A percentile compares a stretch with the other conserved stretches of the same genome.
Conservation (phyloP, 768 basidiomycete species). For the Rhodotorula babjevae region DNA sequence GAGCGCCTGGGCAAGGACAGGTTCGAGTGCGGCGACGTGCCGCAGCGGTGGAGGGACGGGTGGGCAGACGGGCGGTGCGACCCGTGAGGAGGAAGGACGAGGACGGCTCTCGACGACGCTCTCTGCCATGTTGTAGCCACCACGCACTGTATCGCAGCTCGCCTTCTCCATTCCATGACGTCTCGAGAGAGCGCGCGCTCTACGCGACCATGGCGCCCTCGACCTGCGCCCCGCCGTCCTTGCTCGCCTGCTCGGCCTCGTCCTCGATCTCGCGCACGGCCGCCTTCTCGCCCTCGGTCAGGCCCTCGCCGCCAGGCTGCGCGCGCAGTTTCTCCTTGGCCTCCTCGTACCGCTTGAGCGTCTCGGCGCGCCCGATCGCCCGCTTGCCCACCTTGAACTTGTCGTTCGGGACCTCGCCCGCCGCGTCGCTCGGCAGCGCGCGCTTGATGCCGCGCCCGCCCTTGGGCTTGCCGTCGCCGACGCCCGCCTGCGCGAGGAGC, state of each 20-base stretch:
- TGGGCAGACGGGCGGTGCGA: conserved; percentile 83
- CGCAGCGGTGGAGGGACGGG: conserved; percentile 90
- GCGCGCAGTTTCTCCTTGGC: conserved; percentile 18
- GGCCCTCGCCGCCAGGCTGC: neutral
- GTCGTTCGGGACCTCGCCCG: neutral
- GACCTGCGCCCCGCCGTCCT: neutral
- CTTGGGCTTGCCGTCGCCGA: conserved; percentile 14
- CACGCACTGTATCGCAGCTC: neutral
- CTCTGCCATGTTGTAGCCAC: neutral
- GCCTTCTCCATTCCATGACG: too few relatives aligned
- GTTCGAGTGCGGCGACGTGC: conserved; percentile 77
- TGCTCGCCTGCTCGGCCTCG: neutral
- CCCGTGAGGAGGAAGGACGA: conserved; percentile 46
- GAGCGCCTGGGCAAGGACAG: conserved; percentile 70
- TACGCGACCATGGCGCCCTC: conserved; percentile 2
- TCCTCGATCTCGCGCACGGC: conserved; percentile 10
- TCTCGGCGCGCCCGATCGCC: conserved; percentile 21
- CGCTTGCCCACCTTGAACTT: conserved; percentile 14
- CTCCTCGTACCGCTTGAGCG: conserved; percentile 27
- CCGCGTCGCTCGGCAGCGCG: too few relatives aligned
- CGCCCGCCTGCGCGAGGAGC: neutral
- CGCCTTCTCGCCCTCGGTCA: conserved; percentile 14
- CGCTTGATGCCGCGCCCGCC: neutral
- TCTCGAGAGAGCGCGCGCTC: too few relatives aligned
- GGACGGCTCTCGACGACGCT: too few relatives aligned